Evolutionary conservation across 2,329 filamentous ascomycete genomes (phyloP), one percentile per base, ranked within the genome.

Genomic region (Scopulariopsis brevicaulis): DNA sequence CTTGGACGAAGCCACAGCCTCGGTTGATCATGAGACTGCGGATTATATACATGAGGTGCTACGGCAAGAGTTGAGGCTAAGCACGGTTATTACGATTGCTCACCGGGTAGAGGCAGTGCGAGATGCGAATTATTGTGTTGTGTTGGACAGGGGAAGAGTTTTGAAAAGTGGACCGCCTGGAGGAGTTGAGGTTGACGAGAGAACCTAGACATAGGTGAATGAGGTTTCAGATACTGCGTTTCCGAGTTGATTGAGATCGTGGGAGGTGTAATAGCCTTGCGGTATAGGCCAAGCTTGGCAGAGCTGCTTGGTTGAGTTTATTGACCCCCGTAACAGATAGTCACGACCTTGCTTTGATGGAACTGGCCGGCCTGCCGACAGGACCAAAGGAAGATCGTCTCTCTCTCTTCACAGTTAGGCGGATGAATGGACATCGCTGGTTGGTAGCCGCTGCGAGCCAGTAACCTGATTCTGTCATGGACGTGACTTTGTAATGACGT

Each of bases 41-140:
- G 73, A 74, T 22, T 73, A 74, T 24, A 83, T 85, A 58, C 82
- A 86, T 67, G 71, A 77, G 15, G 73, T 85, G 2, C 65, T 86
- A 46, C 68, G 81, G 4, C 74, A 78, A 25, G 81, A 84, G 64
- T 70, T 86, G 52, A 65, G 66, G 4, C 60, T 74, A 15, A 83
- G 79, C 62, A 86, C 83, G 0, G 81, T 86, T 2, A 82, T 86
- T 50, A 84, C 83, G 0, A 85, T 86, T 65, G 83, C 83, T n/a
- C 83, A 86, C 66, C 75, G 83, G 1, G 70, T 85, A 1, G 80
- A 85, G 66, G 84, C 83, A 0, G 84, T 87, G 11, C 73, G 75
- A 61, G 79, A 82, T 60, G 81, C 81, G 0, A 74, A 77, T 55
- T 84, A 77, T 65, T 80, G 77, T 58, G 66, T 84, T 54, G 69